phyloP scores from a whole-genome alignment of 257 asterid genomes.

The Solanum sejunctum region DNA sequence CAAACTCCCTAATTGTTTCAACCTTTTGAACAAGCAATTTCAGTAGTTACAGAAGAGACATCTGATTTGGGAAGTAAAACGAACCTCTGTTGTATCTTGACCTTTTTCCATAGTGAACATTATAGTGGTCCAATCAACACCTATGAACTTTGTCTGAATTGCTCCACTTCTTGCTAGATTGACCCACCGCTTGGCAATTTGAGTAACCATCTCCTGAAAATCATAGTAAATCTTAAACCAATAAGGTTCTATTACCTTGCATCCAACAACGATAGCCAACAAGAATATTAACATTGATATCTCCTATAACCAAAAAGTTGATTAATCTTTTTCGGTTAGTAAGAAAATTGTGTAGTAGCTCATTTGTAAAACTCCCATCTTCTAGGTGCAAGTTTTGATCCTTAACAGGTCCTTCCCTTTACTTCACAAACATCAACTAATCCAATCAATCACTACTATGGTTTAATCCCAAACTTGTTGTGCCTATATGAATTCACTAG shows the following conservation, averaged over 20 bases:
- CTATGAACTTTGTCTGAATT: slow-evolving; percentile 57
- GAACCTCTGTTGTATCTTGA: slow-evolving; percentile 71
- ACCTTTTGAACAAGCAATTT: neutral
- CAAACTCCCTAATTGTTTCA: neutral
- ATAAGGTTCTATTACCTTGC: neutral
- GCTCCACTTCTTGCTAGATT: slow-evolving; percentile 72
- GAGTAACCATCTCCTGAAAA: slow-evolving; percentile 52
- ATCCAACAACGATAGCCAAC: neutral
- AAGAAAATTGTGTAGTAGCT: neutral
- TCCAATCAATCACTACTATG: neutral
- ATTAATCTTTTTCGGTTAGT: neutral
- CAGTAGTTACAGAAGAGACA: neutral
- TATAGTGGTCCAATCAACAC: slow-evolving; percentile 63
- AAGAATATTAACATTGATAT: neutral
- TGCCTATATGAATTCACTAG: neutral
- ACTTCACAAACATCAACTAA: neutral
- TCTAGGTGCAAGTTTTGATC: neutral
- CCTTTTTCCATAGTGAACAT: slow-evolving; percentile 91
- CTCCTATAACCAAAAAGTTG: neutral
- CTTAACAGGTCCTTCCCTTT: neutral
- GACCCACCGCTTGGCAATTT: slow-evolving; percentile 71
- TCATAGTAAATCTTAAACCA: neutral
- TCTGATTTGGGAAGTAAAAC: slow-evolving; percentile 1
- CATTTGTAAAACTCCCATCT: neutral
- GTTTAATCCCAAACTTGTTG: neutral